Evolutionary conservation across 345 rosid species (phyloP), one percentile per base, ranked within the genome.

Genomic region (Kandelia obovata): DNA sequence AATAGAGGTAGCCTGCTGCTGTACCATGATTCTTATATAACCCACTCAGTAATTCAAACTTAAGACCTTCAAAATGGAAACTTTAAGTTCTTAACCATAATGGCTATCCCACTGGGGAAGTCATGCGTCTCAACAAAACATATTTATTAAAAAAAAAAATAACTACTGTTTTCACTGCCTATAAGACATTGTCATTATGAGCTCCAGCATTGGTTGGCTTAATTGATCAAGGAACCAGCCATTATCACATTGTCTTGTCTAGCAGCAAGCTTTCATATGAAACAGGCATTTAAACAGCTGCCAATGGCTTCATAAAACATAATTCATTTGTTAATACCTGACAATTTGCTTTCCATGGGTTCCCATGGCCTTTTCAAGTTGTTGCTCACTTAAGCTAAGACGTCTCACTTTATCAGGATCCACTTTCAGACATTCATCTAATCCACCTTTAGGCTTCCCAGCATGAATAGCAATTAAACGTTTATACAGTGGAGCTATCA

Each of bases 331-430:
- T 58, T 30, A 3, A 53, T 77, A 90, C 96, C 89, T 83, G 16
- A 86, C 74, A 71, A 90, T 76, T 62, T 86, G 76, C 8, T 80
- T 80, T 82, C 84, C 89, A 73, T 83, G 75, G 46, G 82, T 71
- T 71, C 53, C 79, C 61, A 77, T 74, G 26, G 89, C 87, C 77
- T 83, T 86, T 79, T 88, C 83, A 63, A 88, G 85, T 46, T 76
- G 77, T 32, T 82, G 87, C 66, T 90, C 96, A 51, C 84, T 86
- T 79, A 90, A 73, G 64, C 96, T 90, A 64, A 88, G 67, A 27
- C 92, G 85, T 68, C 86, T 79, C 55, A 85, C 78, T 58, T 83
- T 86, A 75, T 82, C 84, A 62, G 68, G 74, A 55, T 81, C 80
- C 21, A 88, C 79, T 30, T 66, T 83, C 17, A 88, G 75, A 61